Conservation (phyloP, 75 land plant genomes). For the Adiantum capillusveneris region DNA sequence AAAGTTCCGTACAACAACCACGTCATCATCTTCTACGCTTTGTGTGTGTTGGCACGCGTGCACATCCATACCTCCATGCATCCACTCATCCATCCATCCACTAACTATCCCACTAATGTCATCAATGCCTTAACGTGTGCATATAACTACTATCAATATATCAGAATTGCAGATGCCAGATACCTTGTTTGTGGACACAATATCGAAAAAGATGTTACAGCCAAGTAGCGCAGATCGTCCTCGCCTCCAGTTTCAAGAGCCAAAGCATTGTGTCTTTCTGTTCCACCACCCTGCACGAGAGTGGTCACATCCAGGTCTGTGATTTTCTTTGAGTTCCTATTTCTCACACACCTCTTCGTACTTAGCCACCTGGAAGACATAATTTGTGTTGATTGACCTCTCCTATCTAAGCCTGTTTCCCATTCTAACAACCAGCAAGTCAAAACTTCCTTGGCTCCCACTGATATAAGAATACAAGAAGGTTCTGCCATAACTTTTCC, state of each 20-base stretch:
- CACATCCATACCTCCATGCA: too few relatives aligned
- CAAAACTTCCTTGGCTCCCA: constrained; percentile 87
- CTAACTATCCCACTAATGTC: too few relatives aligned
- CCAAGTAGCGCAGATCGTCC: constrained; percentile 89
- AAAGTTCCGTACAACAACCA: too few relatives aligned
- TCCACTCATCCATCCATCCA: neutral
- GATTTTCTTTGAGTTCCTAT: neutral
- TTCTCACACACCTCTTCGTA: constrained; percentile 1
- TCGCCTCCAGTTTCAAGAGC: constrained; percentile 12
- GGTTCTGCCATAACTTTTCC: constrained; percentile 13
- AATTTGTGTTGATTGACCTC: neutral
- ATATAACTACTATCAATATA: too few relatives aligned
- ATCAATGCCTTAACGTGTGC: too few relatives aligned
- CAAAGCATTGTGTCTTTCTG: too few relatives aligned
- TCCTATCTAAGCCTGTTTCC: constrained; percentile 10
- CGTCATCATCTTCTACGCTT: too few relatives aligned
- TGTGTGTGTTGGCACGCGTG: too few relatives aligned
- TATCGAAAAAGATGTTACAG: constrained; percentile 79
- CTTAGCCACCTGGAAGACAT: constrained; percentile 16
- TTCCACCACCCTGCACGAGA: neutral
- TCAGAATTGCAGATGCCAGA: too few relatives aligned
- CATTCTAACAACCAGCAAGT: constrained; percentile 69
- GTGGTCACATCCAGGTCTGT: neutral
- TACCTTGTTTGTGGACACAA: constrained; percentile 44
- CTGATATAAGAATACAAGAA: constrained; percentile 61